Base-by-base conservation (phyloP, 2,329 filamentous ascomycete species). In the Ceratocystis destructans region DNA sequence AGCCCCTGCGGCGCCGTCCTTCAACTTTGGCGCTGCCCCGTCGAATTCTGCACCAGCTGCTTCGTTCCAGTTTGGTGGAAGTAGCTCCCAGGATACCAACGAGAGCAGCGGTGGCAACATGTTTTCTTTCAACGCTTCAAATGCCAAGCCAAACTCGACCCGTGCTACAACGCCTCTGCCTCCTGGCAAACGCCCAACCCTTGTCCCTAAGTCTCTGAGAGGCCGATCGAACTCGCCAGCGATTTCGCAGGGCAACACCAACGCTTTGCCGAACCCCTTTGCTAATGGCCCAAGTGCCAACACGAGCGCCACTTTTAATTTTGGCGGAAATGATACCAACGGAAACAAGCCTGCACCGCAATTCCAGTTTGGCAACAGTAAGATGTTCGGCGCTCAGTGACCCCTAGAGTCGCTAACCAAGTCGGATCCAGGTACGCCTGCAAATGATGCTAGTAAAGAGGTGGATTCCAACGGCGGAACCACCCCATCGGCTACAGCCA, bases 131-230 rank as follows among this genome's bases (percentile, higher is more conserved):
- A 68, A 67, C 15, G 67, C 65, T n/a, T 61, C 61, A 3, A 57
- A 37, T 3, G 53, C 64, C 6, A 65, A 57, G 12, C 44, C 62
- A 5, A 69, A 62, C 25, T 67, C 66, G 28, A 61, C 64, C 28
- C 69, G 67, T 31, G 61, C 64, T 12, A 65, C 62, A 20, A 41
- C 64, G 25, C 59, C 66, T 7, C 33, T 66, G 22, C 66, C 66
- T 12, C 66, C 66, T 74, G 75, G 70, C 77, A 79, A 70, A 76
- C 77, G 70, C 74, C 75, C 71, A 76, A 76, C 61, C 70, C 50
- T 68, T 61, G 61, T 68, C 7, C 66, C 66, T 37, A 68, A 68
- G 64, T 68, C 66, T 63, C 25, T 65, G n/a, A 68, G 66, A 68
- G 66, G 66, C 20, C 66, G 66, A 31, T 68, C 66, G 37, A 68